Evolutionary conservation across 169 alveolate genomes (phyloP).

Genomic region (Eimeria maxima): DNA sequence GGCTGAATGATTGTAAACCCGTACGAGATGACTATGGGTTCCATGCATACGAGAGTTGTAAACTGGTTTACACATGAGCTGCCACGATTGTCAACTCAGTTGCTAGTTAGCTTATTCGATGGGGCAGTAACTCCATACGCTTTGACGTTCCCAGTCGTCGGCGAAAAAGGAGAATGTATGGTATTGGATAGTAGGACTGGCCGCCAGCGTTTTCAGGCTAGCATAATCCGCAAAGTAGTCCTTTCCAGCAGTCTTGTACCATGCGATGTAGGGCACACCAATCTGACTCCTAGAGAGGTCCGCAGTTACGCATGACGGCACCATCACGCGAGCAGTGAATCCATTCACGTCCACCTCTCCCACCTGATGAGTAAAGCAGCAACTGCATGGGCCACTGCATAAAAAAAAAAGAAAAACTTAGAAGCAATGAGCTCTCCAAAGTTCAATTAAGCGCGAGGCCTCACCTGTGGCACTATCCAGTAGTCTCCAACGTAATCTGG

Average conservation of each 20-base stretch:
- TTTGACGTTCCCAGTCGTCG: slow-evolving; percentile 18
- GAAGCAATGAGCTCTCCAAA: neutral
- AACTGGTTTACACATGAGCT: neutral
- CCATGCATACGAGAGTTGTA: neutral
- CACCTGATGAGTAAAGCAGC: slow-evolving; percentile 13
- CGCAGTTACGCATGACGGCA: slow-evolving; percentile 68
- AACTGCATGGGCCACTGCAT: neutral
- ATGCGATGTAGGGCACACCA: slow-evolving; percentile 48
- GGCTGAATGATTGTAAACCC: neutral
- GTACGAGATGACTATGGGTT: neutral
- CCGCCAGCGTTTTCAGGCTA: neutral
- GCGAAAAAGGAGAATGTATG: neutral
- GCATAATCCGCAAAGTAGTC: slow-evolving; percentile 34
- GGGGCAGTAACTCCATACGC: neutral
- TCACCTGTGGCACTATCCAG: slow-evolving; percentile 52
- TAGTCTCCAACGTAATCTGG: slow-evolving; percentile 68
- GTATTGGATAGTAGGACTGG: neutral
- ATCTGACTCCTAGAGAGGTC: slow-evolving; percentile 34
- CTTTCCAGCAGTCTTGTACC: slow-evolving; percentile 34
- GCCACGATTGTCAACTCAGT: neutral
- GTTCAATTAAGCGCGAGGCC: neutral
- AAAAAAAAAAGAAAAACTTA: neutral
- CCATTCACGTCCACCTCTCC: slow-evolving; percentile 58
- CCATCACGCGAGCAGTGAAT: slow-evolving; percentile 54
- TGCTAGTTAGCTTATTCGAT: neutral